Evolutionary conservation across 2,329 filamentous ascomycete genomes (phyloP), one percentile per base, ranked within the genome.

Genomic region (Fusarium camptoceras): DNA sequence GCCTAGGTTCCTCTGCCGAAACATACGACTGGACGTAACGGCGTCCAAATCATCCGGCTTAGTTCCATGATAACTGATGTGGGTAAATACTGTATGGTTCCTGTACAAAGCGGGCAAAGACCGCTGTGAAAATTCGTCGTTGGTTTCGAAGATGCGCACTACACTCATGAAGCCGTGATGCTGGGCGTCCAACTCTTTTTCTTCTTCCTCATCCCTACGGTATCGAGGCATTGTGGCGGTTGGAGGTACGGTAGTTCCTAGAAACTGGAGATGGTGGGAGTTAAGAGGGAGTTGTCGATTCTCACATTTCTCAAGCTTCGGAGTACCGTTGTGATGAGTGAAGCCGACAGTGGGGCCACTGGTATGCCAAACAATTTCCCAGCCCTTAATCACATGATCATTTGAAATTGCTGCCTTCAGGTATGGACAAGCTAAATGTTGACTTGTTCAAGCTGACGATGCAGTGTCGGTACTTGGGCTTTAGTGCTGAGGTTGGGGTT

Each of bases 281-380:
- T n/a, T n/a, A n/a, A n/a, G n/a, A n/a, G n/a, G n/a, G 31, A 34
- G 31, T 0, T 6, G 0, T 10, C 5, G 2, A 34, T 34, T 34
- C 2, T n/a, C 8, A 37, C 31, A 37, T 18, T 37, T 37, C 31
- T 4, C 4, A 37, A 16, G 18, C 9, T 1, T n/a, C 3, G 34
- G 34, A n/a, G 34, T 37, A 5, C 10, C 3, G 31, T 0, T 11
- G 16, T 37, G 34, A n/a, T n/a, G n/a, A n/a, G n/a, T n/a, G n/a
- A n/a, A n/a, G n/a, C n/a, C n/a, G n/a, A n/a, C n/a, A n/a, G n/a
- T n/a, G n/a, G n/a, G n/a, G n/a, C n/a, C n/a, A n/a, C n/a, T n/a
- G n/a, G n/a, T n/a, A n/a, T n/a, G n/a, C n/a, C n/a, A n/a, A n/a
- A n/a, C n/a, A n/a, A n/a, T n/a, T n/a, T n/a, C n/a, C n/a, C n/a